phyloP scores from a whole-genome alignment of 192 early-diverging fungal species.

The Chytriomyces sp. region DNA sequence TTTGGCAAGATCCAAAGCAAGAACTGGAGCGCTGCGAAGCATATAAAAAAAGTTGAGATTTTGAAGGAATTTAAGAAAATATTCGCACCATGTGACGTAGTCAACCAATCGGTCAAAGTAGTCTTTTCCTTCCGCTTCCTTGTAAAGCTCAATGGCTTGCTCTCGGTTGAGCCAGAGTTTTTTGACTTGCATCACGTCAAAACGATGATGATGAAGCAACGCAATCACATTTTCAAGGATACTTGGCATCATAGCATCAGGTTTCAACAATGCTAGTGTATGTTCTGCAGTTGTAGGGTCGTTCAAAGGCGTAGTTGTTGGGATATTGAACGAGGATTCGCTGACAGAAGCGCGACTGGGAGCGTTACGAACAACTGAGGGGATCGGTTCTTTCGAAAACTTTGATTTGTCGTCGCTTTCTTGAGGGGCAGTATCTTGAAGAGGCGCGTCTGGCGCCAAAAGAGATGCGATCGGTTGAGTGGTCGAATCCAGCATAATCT shows the following conservation, averaged over 20 bases:
- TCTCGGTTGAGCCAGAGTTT: conserved; percentile 59
- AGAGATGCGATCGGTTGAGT: conserved; percentile 19
- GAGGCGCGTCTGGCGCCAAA: background rate
- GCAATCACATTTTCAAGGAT: conserved; percentile 54
- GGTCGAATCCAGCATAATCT: conserved; percentile 19
- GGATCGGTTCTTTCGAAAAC: too few relatives aligned
- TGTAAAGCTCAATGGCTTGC: conserved; percentile 59
- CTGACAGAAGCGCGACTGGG: too few relatives aligned
- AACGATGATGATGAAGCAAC: conserved; percentile 51
- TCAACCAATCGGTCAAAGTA: conserved; percentile 53
- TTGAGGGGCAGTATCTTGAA: too few relatives aligned
- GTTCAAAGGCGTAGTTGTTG: background rate
- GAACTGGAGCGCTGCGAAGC: conserved; percentile 48
- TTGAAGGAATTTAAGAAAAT: background rate
- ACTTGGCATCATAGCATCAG: conserved; percentile 62
- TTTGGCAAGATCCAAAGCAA: conserved; percentile 56
- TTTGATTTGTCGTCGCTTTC: too few relatives aligned
- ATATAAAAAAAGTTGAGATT: background rate
- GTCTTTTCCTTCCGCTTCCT: conserved; percentile 54
- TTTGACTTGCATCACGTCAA: conserved; percentile 50
- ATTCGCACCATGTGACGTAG: conserved; percentile 56
- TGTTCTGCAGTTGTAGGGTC: conserved; percentile 36
- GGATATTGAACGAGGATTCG: too few relatives aligned
- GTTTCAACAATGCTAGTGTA: conserved; percentile 67
- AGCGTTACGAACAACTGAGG: too few relatives aligned